Base-by-base conservation (phyloP, 345 rosid species). In the Bretschneidera sinensis region DNA sequence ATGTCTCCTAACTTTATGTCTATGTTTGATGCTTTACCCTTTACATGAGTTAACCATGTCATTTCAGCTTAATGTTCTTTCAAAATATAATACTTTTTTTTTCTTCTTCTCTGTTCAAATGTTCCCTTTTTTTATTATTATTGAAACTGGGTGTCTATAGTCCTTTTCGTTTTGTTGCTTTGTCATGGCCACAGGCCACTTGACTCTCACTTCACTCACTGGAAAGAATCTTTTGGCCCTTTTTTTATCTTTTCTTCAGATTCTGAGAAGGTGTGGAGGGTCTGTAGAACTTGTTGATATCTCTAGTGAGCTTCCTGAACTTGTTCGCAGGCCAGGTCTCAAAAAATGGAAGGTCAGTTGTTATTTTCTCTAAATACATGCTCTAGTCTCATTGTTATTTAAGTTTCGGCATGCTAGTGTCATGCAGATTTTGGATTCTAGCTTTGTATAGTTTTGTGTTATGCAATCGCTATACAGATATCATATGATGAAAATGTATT, bases 231-330 rank as follows among this genome's bases (percentile, higher is more conserved):
- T 60, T 43, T 55, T 55, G 47, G 43, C 54, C 18, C 18, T 15
- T 19, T 8, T 53, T 14, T n/a, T n/a, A n/a, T n/a, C n/a, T n/a
- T n/a, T n/a, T 73, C 35, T 73, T 59, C 68, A 94, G 99, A 79
- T 94, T 72, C 68, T 94, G 68, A 76, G 92, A 56, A 94, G 74
- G 68, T 85, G 89, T 78, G 86, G 75, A 64, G 85, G 83, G 57
- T 81, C 87, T 68, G 88, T 90, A 71, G 92, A 94, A 79, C 91
- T 94, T 51, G 66, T 90, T 69, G 89, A 94, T 70, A 95, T 90
- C 65, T 81, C 96, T 21, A 67, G 63, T 61, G 83, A 83, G 69
- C 85, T 84, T 74, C 97, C 97, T 52, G 87, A 86, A 64, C 97
- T 94, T 75, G 65, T 85, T 60, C 82, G 89, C 33, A 77, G 95